phyloP scores from a whole-genome alignment of 306 rosid genomes.

The Parietaria judaica region DNA sequence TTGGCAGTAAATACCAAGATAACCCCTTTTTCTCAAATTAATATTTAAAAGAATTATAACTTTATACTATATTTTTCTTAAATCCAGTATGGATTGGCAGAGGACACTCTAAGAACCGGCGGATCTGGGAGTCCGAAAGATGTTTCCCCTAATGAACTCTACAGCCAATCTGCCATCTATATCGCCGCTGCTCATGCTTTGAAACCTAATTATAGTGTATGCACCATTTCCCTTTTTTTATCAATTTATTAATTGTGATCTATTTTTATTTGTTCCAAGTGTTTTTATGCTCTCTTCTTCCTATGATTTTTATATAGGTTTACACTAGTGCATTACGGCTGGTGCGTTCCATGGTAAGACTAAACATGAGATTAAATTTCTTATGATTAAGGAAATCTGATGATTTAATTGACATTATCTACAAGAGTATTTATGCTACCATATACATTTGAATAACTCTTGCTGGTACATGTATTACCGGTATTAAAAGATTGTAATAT shows the following conservation, averaged over 20 bases:
- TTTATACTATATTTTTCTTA: conserved; percentile 12
- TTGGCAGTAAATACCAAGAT: background rate
- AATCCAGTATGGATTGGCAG: conserved; percentile 93
- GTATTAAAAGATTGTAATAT: too few species aligned
- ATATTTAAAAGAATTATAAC: conserved; percentile 7
- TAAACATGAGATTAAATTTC: too few species aligned
- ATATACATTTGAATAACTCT: too few species aligned
- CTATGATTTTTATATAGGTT: conserved; percentile 40
- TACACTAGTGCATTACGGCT: conserved; percentile 97
- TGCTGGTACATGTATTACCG: too few species aligned
- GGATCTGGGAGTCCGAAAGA: conserved; percentile 56
- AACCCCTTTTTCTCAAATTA: conserved; percentile 15
- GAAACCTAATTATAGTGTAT: conserved; percentile 88
- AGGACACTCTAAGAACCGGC: conserved; percentile 95
- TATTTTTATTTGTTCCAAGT: conserved; percentile 3
- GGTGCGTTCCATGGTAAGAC: conserved; percentile 85
- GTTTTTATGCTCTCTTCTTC: background rate
- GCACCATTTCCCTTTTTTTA: conserved; percentile 16
- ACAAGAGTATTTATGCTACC: too few species aligned
- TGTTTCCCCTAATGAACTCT: conserved; percentile 81
- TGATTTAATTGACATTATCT: too few species aligned
- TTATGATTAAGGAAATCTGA: too few species aligned
- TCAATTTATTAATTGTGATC: background rate
- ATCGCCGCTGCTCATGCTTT: conserved; percentile 98
- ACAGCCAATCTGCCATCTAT: conserved; percentile 98